Percentiles rank a stretch among this genome's conserved stretches.
Evolutionary conservation across 345 rosid genomes (phyloP).

Genomic region (Eutrema heterophyllum): DNA sequence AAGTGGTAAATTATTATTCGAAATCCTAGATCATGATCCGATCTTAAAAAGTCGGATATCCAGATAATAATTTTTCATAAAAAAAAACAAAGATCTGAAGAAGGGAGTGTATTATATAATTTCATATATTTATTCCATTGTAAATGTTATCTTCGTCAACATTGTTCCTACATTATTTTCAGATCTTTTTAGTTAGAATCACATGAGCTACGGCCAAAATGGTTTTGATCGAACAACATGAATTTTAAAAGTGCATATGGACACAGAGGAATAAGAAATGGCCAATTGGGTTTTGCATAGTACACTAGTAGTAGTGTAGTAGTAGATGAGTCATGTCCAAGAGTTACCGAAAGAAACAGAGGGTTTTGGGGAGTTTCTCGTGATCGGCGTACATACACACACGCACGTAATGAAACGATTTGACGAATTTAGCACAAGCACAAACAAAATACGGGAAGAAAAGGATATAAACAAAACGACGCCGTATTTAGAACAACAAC

Average conservation of each 20-base stretch:
- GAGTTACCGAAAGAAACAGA: background rate
- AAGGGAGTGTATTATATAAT: too few species aligned
- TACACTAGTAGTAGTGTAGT: background rate
- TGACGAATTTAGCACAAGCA: background rate
- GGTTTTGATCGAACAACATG: background rate
- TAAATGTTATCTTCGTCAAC: background rate
- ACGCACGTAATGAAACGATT: conserved; percentile 10
- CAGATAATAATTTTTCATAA: too few species aligned
- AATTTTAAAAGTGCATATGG: background rate
- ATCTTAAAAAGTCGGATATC: too few species aligned
- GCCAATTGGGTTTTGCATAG: background rate
- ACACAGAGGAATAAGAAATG: background rate
- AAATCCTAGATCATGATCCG: too few species aligned
- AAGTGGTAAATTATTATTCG: too few species aligned
- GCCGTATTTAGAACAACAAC: conserved; percentile 38
- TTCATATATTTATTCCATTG: too few species aligned
- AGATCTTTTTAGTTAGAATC: background rate
- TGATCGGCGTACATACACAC: conserved; percentile 24
- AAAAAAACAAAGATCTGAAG: too few species aligned
- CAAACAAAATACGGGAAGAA: background rate
- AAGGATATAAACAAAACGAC: background rate
- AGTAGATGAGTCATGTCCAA: too few species aligned
- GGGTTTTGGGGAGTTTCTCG: background rate
- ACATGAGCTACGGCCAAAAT: background rate
- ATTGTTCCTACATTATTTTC: background rate